Base-by-base conservation (phyloP, 108 stramenopile genomes). In the Cyclostephanos tholiformis region DNA sequence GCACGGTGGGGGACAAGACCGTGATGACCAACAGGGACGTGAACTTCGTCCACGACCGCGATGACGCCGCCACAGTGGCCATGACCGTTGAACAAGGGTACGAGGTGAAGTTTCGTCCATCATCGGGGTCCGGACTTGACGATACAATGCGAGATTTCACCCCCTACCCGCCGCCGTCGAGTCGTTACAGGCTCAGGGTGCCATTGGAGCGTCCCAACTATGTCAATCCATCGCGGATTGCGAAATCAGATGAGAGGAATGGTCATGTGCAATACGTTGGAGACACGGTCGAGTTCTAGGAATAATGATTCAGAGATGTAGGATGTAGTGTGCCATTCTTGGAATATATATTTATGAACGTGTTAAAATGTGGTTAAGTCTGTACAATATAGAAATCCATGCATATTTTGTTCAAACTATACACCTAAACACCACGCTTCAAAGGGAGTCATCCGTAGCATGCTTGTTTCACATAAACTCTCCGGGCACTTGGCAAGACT, bases 271-370 rank as follows among this genome's bases (percentile, higher is more conserved):
- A 75, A 50, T 50, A 11, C 26, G 72, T 75, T 25, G 74, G 66
- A 38, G 57, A 75, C 41, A 75, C 74, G 19, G 74, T 75, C 16
- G 65, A 75, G 50, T 67, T 75, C 52, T 75, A 75, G 66, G 20
- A 10, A 25, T 20, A 0, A 63, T 26, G 25, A 1, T 55, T 55
- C 23, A 26, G 9, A 5, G 26, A 3, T 22, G 26, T 55, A 25
- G 13, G 26, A 3, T 22, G 26, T 26, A 16, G 10, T 26, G 53
- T 26, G 0, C 22, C 10, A 23, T 26, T 9, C 22, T 7, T 55
- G 26, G 23, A 4, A 1, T 25, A 1, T 25, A 26, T 55, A 53
- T 55, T 25, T 55, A 27, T 25, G 11, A 26, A 3, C 32, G 4
- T 32, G 32, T 26, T 55, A 13, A 55, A 14, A 16, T 17, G 52